Percentiles rank a stretch among this genome's conserved stretches.
phyloP scores from a whole-genome alignment of 2,329 filamentous ascomycete species.

The Verticillium nonalfalfae region DNA sequence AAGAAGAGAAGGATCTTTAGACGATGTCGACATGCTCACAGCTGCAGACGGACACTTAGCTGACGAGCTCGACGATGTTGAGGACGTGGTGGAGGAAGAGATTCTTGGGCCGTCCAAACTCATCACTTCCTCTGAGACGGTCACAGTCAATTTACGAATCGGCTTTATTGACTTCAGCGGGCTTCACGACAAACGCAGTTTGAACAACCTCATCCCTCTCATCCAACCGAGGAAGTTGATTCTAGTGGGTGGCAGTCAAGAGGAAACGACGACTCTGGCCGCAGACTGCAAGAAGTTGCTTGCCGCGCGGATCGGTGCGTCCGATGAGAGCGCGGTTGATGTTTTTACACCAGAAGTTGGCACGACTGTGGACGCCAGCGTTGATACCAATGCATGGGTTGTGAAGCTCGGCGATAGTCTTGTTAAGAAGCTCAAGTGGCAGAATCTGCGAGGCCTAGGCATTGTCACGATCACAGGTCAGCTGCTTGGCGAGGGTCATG shows the following conservation, averaged over 20 bases:
- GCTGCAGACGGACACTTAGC: constrained; percentile 30
- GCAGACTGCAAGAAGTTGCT: constrained; percentile 70
- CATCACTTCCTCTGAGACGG: constrained; percentile 52
- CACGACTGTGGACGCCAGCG: constrained; percentile 74
- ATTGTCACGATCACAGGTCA: constrained; percentile 88
- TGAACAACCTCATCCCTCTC: constrained; percentile 90
- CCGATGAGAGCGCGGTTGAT: constrained; percentile 48
- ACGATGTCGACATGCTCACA: constrained; percentile 31
- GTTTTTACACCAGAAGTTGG: constrained; percentile 81
- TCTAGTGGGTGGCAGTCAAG: constrained; percentile 72
- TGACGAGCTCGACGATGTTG: constrained; percentile 53
- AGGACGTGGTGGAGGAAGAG: constrained; percentile 43
- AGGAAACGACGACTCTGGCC: constrained; percentile 74
- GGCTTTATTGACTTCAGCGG: constrained; percentile 89
- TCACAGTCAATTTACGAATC: constrained; percentile 68
- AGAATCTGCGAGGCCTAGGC: constrained; percentile 81
- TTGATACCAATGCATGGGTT: constrained; percentile 96
- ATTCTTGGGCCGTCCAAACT: constrained; percentile 68
- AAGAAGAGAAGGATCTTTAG: constrained; percentile 33
- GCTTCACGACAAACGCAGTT: constrained; percentile 84
- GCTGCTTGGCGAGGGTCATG: constrained; percentile 33
- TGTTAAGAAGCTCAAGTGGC: constrained; percentile 86
- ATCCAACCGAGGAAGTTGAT: constrained; percentile 94
- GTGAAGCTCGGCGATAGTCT: constrained; percentile 83
- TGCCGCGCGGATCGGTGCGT: constrained; percentile 34